phyloP scores from a whole-genome alignment of 345 rosid species.

The Dimocarpus longan region DNA sequence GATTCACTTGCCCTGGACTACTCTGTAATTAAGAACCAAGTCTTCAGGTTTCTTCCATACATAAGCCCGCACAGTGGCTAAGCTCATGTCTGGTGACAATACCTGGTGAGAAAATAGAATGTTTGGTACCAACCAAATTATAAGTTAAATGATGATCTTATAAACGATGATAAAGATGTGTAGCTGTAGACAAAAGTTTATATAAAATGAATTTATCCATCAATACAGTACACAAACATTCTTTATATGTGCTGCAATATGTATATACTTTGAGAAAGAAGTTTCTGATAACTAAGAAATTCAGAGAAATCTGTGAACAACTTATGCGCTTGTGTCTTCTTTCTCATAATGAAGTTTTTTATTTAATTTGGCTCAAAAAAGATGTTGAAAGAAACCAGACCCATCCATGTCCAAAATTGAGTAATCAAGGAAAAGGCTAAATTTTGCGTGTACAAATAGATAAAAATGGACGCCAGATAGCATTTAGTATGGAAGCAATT shows the following conservation, averaged over 20 bases:
- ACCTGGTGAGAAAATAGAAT: slow-evolving; percentile 52
- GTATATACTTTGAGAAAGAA: not conserved
- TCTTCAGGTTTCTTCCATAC: slow-evolving; percentile 98
- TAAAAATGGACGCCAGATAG: not conserved
- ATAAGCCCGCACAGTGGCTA: slow-evolving; percentile 91
- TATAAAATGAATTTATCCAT: not conserved
- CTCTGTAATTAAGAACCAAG: slow-evolving; percentile 86
- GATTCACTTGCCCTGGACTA: slow-evolving; percentile 73
- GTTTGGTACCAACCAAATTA: not conserved
- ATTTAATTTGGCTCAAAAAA: not conserved
- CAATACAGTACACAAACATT: not conserved
- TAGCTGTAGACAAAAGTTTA: not conserved
- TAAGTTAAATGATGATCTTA: not conserved
- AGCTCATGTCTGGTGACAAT: slow-evolving; percentile 93
- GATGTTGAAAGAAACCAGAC: not conserved
- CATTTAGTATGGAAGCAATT: not conserved
- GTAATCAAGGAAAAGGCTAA: slow-evolving; percentile 3
- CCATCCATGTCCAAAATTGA: not conserved
- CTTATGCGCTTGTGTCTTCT: not conserved
- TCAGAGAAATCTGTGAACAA: not conserved
- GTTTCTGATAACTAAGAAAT: not conserved
- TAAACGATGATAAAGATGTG: not conserved
- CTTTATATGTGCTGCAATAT: not conserved
- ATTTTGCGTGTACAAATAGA: not conserved
- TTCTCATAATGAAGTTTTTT: not conserved